Conservation (phyloP, 2,329 filamentous ascomycete genomes). For the Calonectria hongkongensis region DNA sequence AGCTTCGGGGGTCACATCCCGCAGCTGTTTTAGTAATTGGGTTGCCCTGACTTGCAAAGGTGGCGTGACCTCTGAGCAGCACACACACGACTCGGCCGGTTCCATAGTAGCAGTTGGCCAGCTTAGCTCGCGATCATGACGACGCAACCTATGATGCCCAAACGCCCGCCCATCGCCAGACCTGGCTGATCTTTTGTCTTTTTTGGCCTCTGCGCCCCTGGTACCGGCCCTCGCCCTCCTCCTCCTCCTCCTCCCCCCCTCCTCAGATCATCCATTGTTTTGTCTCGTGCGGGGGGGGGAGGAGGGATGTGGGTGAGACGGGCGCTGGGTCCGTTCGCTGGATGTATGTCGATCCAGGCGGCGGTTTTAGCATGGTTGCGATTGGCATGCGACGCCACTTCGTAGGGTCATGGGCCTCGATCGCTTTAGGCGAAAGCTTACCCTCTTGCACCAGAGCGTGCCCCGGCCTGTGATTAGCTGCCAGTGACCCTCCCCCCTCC, state of each 20-base stretch:
- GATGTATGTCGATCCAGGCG: slow-evolving; percentile 21
- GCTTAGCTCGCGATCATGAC: slow-evolving; percentile 14
- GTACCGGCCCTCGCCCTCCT: background rate
- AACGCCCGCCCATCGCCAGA: slow-evolving; percentile 19
- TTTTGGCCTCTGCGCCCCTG: background rate
- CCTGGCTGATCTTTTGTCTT: background rate
- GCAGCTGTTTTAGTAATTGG: slow-evolving; percentile 3
- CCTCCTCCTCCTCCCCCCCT: background rate
- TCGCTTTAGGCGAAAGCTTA: slow-evolving; percentile 38
- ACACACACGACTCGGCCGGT: background rate
- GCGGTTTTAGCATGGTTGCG: slow-evolving; percentile 2
- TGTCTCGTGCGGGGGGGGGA: background rate
- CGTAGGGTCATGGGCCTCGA: slow-evolving; percentile 30
- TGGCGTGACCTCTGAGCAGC: slow-evolving; percentile 27
- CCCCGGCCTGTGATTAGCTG: slow-evolving; percentile 13
- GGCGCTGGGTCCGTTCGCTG: slow-evolving; percentile 16
- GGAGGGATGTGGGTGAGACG: background rate
- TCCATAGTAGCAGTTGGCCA: background rate
- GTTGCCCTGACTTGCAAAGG: slow-evolving; percentile 18
- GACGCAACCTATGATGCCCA: slow-evolving; percentile 28
- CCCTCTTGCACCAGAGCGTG: slow-evolving; percentile 1
- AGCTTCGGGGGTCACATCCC: slow-evolving; percentile 6
- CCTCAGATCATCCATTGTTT: background rate
- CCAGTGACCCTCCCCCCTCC: background rate
- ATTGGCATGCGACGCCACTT: slow-evolving; percentile 31